Evolutionary conservation across 345 rosid species (phyloP), one percentile per base, ranked within the genome.

Genomic region (Gynandropsis gynandra): DNA sequence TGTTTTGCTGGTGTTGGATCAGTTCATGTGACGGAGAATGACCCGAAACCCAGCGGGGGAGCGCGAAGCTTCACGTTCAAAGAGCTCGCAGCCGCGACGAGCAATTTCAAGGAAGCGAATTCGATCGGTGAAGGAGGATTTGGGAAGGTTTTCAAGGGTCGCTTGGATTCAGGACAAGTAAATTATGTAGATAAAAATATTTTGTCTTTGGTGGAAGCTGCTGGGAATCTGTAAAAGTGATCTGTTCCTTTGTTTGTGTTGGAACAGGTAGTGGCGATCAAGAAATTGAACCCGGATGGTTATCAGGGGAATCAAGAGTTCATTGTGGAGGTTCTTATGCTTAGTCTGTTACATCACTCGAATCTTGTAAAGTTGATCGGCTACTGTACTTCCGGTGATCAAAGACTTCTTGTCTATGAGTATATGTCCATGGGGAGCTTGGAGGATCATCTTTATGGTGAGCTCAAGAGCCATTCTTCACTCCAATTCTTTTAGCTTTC

Each of bases 41-140:
- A 48, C 14, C 39, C 70, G 0, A 71, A 70, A 35, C 53, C 52
- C 66, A 61, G 66, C 27, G 74, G 75, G 17, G 86, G 81, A 14
- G 96, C 96, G 0, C 62, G 74, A 11, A 82, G 98, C 64, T 82
- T 90, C 77, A 87, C 98, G 4, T 90, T 90, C 41, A 71, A 69
- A 36, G 95, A 90, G 39, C 76, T 90, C 8, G 95, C 98, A 0
- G 56, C 65, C 0, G 96, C 98, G 0, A 84, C 96, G 0, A 59
- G 67, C 59, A 90, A 84, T 64, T 90, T 90, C 51, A 69, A 73
- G 29, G 98, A 84, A 59, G 52, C 60, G 15, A 80, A 90, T 79
- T 72, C 87, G 80, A 56, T 90, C 17, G 98, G 96, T 6, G 98
- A 90, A 71, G 98, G 96, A 52, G 98, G 98, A 29, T 90, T 90